Base-by-base conservation (phyloP, 129 eudicot species). In the Flaveria trinervia region DNA sequence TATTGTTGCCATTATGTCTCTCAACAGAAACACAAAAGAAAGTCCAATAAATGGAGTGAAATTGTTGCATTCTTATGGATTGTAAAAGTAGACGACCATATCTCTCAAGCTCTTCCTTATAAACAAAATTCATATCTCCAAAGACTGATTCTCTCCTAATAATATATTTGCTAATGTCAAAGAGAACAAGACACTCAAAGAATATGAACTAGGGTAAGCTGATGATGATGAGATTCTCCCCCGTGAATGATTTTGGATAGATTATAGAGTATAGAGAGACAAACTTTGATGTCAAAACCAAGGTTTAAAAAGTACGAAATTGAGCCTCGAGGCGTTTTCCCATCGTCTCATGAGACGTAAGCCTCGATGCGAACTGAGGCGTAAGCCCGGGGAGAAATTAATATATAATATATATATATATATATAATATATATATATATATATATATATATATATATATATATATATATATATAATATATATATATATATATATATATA, bases 91-190 rank as follows among this genome's bases (percentile, higher is more conserved):
- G 41, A 69, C 18, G 3, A 69, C 25, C 59, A 23, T 52, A 60
- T 52, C 7, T 52, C 60, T 49, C 54, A 16, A 16, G 26, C 20
- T 67, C 16, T 73, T 66, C 23, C 15, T 56, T 73, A 22, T 1
- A 56, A 41, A 8, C 7, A n/a, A 56, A 22, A 39, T 41, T 73
- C 56, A 16, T 44, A 73, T 20, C 41, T 73, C 69, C 57, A 73
- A 73, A 3, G 25, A 39, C 41, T 23, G 55, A 59, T 23, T 41
- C 78, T 36, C 55, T 39, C 60, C 26, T 43, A 7, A 10, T 25
- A 17, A 62, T 5, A 30, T 10, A 74, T 26, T 26, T 23, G 66
- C n/a, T 23, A 60, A 44, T 60, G 70, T 45, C 70, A 74, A 56
- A 25, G 23, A 61, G 36, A 8, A 60, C 59, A 59, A 44, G 9